A percentile compares a stretch with the other conserved stretches of the same genome.
These are phyloP conservation scores for Citrus hindsii DNA, from an alignment of 345 rosid genomes.

Conservation along the genomic window DNA sequence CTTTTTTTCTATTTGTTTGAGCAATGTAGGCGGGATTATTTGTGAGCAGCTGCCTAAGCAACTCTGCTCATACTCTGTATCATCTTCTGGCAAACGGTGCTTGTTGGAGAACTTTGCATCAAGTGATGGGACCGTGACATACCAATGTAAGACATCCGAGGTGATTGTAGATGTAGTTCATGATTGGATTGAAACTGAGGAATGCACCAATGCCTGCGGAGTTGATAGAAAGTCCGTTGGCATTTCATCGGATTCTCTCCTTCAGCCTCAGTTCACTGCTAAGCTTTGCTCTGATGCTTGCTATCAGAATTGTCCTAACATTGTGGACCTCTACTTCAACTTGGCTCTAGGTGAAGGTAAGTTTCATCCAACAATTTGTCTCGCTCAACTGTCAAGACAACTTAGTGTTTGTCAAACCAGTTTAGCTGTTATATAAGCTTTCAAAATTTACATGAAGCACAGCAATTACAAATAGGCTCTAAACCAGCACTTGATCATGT, in stretches of 20 bases:
- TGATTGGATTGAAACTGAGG: slow-evolving; percentile 25
- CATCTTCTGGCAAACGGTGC: slow-evolving; percentile 31
- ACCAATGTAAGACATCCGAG: slow-evolving; percentile 33
- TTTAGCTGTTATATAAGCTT: neutral
- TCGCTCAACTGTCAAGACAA: neutral
- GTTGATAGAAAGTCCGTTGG: slow-evolving; percentile 25
- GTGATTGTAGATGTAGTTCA: slow-evolving; percentile 16
- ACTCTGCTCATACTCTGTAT: slow-evolving; percentile 22
- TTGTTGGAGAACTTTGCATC: slow-evolving; percentile 21
- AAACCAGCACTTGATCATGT: neutral
- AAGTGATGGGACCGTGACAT: slow-evolving; percentile 4
- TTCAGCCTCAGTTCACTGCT: slow-evolving; percentile 23
- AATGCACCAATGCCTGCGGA: slow-evolving; percentile 24
- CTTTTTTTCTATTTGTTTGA: neutral
- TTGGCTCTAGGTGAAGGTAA: slow-evolving; percentile 37
- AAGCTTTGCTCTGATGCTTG: slow-evolving; percentile 30
- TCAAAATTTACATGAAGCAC: neutral
- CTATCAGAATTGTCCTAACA: slow-evolving; percentile 25
- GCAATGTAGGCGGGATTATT: slow-evolving; percentile 22
- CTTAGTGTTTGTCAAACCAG: neutral
- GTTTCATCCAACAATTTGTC: neutral
- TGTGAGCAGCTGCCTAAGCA: slow-evolving; percentile 32
- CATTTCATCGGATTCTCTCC: slow-evolving; percentile 29
- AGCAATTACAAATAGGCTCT: neutral
- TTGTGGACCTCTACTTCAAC: slow-evolving; percentile 33